phyloP scores from a whole-genome alignment of 1,284 basidiomycete genomes.

The Gymnopus androsaceus region DNA sequence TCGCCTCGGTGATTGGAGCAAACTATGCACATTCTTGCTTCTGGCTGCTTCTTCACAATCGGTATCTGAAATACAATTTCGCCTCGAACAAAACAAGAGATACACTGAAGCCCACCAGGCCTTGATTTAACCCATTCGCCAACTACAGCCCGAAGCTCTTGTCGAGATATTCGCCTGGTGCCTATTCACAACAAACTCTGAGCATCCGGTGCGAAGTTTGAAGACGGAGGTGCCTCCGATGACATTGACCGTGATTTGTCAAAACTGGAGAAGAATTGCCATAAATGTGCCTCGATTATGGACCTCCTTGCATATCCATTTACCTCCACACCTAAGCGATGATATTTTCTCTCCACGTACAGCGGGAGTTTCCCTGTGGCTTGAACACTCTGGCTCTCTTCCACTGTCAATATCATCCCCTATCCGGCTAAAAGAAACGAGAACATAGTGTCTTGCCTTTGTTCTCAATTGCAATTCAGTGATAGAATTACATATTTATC shows the following conservation, averaged over 20 bases:
- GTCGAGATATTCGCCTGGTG: constrained; percentile 40
- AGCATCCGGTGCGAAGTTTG: constrained; percentile 27
- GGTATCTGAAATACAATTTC: neutral
- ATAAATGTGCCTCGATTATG: constrained; percentile 31
- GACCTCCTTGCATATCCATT: constrained; percentile 21
- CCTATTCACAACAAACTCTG: constrained; percentile 26
- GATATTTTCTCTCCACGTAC: neutral
- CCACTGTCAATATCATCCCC: constrained; percentile 8
- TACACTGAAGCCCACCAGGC: neutral
- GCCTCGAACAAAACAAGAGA: no score
- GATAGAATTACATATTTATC: neutral
- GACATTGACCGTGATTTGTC: constrained; percentile 31
- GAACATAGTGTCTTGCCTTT: neutral
- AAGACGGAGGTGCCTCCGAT: constrained; percentile 28
- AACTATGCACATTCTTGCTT: no score
- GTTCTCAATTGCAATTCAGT: neutral
- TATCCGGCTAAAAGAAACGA: neutral
- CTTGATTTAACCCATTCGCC: constrained; percentile 27
- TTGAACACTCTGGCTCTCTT: constrained; percentile 5
- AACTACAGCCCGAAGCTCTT: constrained; percentile 39
- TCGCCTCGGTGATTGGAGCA: no score
- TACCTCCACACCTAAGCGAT: constrained; percentile 1
- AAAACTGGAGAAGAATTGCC: constrained; percentile 29
- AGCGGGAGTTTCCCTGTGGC: neutral
- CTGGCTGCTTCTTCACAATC: no score